Conservation (phyloP, 495 filamentous ascomycete species). For the Neurospora discreta region DNA sequence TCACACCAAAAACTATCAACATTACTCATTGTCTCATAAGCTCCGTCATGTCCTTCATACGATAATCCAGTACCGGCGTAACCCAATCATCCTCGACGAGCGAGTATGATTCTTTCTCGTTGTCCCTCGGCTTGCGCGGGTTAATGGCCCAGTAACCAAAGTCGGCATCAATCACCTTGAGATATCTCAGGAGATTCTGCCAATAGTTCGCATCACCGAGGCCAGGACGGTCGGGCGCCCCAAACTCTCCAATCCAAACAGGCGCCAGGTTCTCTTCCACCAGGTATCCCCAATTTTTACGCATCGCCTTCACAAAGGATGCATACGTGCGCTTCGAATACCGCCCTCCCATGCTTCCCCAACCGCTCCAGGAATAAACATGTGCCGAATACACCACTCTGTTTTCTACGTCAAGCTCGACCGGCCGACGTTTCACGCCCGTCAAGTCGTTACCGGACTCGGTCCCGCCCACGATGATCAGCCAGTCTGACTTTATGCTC, state of each 20-base stretch:
- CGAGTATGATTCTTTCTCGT: conserved; percentile 42
- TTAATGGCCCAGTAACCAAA: conserved; percentile 58
- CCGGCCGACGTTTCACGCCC: conserved; percentile 36
- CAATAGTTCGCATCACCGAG: conserved; percentile 48
- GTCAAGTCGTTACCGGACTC: conserved; percentile 48
- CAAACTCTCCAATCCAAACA: conserved; percentile 53
- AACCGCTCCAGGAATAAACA: conserved; percentile 52
- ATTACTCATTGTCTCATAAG: conserved; percentile 23
- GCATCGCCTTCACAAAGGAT: conserved; percentile 46
- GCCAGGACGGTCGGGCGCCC: conserved; percentile 36
- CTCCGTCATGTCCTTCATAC: conserved; percentile 43
- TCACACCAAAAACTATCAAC: not conserved
- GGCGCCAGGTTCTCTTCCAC: conserved; percentile 45
- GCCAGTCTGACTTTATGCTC: conserved; percentile 45
- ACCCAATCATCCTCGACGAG: conserved; percentile 47
- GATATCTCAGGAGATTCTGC: conserved; percentile 42
- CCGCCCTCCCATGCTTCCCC: conserved; percentile 41
- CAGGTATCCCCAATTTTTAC: conserved; percentile 50
- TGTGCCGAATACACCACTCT: conserved; percentile 51
- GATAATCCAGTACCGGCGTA: conserved; percentile 43
- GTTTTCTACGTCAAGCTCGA: conserved; percentile 38
- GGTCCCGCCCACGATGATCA: conserved; percentile 51
- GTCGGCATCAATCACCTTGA: conserved; percentile 43
- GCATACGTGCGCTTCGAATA: conserved; percentile 43
- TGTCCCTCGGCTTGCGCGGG: conserved; percentile 43